Percentiles rank a stretch among this genome's conserved stretches.
These are phyloP conservation scores for Aureobasidium leucospermi DNA, from an alignment of 2,329 filamentous ascomycete species.

Conservation along the genomic window DNA sequence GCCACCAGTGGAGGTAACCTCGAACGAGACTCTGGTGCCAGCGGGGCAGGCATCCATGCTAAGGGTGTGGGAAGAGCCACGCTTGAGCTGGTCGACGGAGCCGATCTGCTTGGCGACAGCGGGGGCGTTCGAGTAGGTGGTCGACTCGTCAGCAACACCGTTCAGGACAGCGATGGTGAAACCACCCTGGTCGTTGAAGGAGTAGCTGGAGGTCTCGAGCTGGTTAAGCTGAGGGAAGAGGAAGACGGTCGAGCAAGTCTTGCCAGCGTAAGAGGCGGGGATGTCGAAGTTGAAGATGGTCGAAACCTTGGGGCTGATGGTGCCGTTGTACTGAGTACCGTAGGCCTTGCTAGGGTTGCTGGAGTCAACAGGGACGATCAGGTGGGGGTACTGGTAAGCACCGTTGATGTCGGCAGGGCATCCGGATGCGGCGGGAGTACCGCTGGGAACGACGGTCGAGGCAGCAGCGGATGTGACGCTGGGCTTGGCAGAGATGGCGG, in stretches of 20 bases:
- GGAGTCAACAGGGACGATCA: constrained; percentile 55
- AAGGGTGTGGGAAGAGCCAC: constrained; percentile 25
- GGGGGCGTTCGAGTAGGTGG: constrained; percentile 30
- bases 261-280: constrained; percentile 44
- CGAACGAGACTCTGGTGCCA: constrained; percentile 21
- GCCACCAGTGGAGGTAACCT: constrained; percentile 19
- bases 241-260: constrained; percentile 58
- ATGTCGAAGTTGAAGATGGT: constrained; percentile 67
- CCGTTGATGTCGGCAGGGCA: constrained; percentile 24
- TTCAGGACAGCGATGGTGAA: constrained; percentile 34
- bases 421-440: neutral
- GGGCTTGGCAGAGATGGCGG: constrained; percentile 3
- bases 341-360: constrained; percentile 44
- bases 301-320: constrained; percentile 45
- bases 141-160: constrained; percentile 38
- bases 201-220: constrained; percentile 53
- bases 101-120: constrained; percentile 14
- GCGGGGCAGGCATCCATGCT: constrained; percentile 21
- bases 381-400: constrained; percentile 42
- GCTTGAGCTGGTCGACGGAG: constrained; percentile 15
- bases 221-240: constrained; percentile 51
- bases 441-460: neutral
- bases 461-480: constrained; percentile 11
- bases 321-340: constrained; percentile 51
- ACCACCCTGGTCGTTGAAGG: constrained; percentile 47